A percentile compares a stretch with the other conserved stretches of the same genome.
Evolutionary conservation across 2,329 filamentous ascomycete species (phyloP).

Genomic region (Macroventuria anomochaeta): DNA sequence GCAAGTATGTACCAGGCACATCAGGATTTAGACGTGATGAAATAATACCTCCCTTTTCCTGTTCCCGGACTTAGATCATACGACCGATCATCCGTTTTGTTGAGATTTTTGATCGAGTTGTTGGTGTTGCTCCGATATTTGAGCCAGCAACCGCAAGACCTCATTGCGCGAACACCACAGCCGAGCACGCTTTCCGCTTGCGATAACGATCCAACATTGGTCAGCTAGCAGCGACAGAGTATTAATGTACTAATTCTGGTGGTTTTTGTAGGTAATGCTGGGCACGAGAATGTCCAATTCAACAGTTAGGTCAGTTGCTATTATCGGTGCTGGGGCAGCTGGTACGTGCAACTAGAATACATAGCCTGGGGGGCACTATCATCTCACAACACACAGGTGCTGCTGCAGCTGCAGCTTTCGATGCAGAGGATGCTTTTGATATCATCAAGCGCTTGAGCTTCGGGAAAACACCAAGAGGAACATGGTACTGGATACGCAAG

Average conservation of each 20-base stretch:
- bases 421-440: slow-evolving; percentile 44
- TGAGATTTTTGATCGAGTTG: background rate
- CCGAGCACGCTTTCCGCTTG: slow-evolving; percentile 20
- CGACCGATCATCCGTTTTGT: background rate
- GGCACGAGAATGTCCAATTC: slow-evolving; percentile 25
- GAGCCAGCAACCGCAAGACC: slow-evolving; percentile 7
- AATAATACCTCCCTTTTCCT: background rate
- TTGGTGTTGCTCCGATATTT: background rate
- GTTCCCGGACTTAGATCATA: background rate
- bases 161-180: slow-evolving; percentile 10
- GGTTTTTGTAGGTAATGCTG: slow-evolving; percentile 26
- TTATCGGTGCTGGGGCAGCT: slow-evolving; percentile 32
- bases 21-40: background rate
- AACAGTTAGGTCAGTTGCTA: slow-evolving; percentile 18
- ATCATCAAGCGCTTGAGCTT: slow-evolving; percentile 47
- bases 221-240: background rate
- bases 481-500: slow-evolving; percentile 33
- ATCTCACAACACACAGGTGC: slow-evolving; percentile 32
- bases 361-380: slow-evolving; percentile 9
- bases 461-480: slow-evolving; percentile 45
- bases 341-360: slow-evolving; percentile 20
- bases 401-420: slow-evolving; percentile 43
- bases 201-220: slow-evolving; percentile 4
- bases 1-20: background rate
- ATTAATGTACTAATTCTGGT: slow-evolving; percentile 5